These are phyloP conservation scores for Gryganskiella cystojenkinii DNA, from an alignment of 192 early-diverging fungal species.

Conservation along the genomic window DNA sequence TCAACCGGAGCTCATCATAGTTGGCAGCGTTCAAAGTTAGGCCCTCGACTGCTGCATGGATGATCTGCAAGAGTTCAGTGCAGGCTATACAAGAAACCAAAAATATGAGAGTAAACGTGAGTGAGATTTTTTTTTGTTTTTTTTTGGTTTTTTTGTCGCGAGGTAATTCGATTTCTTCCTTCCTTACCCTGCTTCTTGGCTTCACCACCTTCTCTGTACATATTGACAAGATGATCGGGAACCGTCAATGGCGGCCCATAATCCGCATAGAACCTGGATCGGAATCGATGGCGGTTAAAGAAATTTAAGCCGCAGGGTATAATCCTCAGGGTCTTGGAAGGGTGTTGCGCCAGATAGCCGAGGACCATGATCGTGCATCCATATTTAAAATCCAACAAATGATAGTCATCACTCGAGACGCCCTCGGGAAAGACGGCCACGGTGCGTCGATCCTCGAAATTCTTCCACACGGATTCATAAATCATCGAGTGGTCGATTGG, in stretches of 20 bases:
- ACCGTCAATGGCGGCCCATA: conserved; percentile 45
- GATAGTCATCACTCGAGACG: conserved; percentile 54
- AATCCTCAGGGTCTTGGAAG: conserved; percentile 44
- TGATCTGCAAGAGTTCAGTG: conserved; percentile 51
- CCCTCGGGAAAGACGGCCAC: conserved; percentile 57
- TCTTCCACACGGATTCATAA: conserved; percentile 54
- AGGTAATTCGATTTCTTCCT: not conserved
- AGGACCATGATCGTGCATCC: conserved; percentile 58
- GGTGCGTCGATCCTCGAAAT: conserved; percentile 48
- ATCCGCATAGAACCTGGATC: conserved; percentile 55
- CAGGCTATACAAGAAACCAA: conserved; percentile 33
- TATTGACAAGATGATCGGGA: conserved; percentile 33
- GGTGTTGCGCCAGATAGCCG: conserved; percentile 50
- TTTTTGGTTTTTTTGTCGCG: not conserved
- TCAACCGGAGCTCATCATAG: conserved; percentile 51
- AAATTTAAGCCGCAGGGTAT: conserved; percentile 58
- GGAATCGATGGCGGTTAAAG: conserved; percentile 59
- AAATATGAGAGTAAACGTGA: not conserved
- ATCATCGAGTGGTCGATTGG: conserved; percentile 52
- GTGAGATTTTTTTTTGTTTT: not conserved
- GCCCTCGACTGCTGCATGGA: conserved; percentile 46
- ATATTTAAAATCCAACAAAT: conserved; percentile 55
- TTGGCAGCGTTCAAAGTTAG: conserved; percentile 56
- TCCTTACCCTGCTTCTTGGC: conserved; percentile 46
- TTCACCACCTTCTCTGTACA: conserved; percentile 51